A percentile compares a stretch with the other conserved stretches of the same genome.
Conservation (phyloP, 1,284 basidiomycete species). For the Tilletia setariae region DNA sequence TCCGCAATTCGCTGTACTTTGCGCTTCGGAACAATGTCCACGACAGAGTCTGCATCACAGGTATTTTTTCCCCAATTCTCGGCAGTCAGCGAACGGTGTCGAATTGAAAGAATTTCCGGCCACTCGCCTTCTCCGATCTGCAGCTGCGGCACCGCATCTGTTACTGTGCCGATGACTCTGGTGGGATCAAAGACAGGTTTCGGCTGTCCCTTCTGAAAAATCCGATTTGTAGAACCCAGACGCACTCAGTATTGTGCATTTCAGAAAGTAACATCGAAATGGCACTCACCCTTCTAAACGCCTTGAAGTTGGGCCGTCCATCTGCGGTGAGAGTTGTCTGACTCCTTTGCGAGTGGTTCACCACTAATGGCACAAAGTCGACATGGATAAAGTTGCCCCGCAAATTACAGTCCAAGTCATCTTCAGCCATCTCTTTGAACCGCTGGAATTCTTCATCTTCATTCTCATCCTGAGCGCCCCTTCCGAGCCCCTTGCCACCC, state of each 20-base stretch:
- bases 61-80: too few relatives aligned
- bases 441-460: constrained; percentile 36
- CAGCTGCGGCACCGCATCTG: constrained; percentile 1
- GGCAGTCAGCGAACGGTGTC: too few relatives aligned
- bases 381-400: constrained; percentile 48
- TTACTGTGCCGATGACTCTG: not conserved
- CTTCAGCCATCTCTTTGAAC: constrained; percentile 36
- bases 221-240: too few relatives aligned
- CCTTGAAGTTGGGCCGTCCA: constrained; percentile 23
- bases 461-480: constrained; percentile 19
- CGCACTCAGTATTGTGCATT: not conserved
- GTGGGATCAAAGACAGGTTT: not conserved
- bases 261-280: not conserved
- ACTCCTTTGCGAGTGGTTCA: not conserved
- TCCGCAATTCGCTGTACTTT: not conserved
- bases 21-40: not conserved
- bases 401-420: constrained; percentile 33
- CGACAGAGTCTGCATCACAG: not conserved
- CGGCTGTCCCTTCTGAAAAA: not conserved
- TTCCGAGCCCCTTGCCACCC: constrained; percentile 9
- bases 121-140: constrained; percentile 12
- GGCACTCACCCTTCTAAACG: constrained; percentile 13
- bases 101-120: not conserved
- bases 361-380: constrained; percentile 43
- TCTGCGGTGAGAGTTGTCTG: not conserved